Conservation (phyloP, 2,329 filamentous ascomycete species). For the Fusarium gaditjirri region DNA sequence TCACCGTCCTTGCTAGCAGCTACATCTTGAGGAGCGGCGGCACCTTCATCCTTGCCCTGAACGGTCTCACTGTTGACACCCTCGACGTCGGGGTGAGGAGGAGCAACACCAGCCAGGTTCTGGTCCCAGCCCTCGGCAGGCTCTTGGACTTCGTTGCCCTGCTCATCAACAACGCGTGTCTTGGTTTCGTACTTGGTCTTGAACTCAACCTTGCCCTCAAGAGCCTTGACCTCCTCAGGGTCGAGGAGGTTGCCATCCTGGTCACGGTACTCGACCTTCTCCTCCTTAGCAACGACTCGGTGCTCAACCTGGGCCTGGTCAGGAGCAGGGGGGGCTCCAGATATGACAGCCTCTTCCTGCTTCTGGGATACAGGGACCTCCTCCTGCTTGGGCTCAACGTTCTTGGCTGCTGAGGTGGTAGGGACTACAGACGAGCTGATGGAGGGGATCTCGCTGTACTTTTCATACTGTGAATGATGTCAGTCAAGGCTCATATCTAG, state of each 20-base stretch:
- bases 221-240: constrained; percentile 81
- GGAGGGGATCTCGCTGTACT: constrained; percentile 51
- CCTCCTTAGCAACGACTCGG: constrained; percentile 69
- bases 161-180: constrained; percentile 81
- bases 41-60: constrained; percentile 52
- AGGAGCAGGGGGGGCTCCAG: constrained; percentile 57
- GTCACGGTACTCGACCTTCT: constrained; percentile 93
- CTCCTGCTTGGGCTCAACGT: constrained; percentile 40
- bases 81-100: constrained; percentile 70
- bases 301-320: constrained; percentile 55
- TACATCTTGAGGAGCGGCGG: constrained; percentile 47
- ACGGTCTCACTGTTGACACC: constrained; percentile 69
- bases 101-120: constrained; percentile 59
- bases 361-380: constrained; percentile 40
- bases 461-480: constrained; percentile 57
- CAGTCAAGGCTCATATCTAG: constrained; percentile 11
- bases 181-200: constrained; percentile 96
- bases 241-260: constrained; percentile 91
- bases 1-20: constrained; percentile 67
- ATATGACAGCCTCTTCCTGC: constrained; percentile 53
- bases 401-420: constrained; percentile 43
- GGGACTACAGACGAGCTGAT: constrained; percentile 45
- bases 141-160: constrained; percentile 78
- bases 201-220: constrained; percentile 95
- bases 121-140: constrained; percentile 55